phyloP scores from a whole-genome alignment of 257 asterid species.

The Solanum bulbocastanum region DNA sequence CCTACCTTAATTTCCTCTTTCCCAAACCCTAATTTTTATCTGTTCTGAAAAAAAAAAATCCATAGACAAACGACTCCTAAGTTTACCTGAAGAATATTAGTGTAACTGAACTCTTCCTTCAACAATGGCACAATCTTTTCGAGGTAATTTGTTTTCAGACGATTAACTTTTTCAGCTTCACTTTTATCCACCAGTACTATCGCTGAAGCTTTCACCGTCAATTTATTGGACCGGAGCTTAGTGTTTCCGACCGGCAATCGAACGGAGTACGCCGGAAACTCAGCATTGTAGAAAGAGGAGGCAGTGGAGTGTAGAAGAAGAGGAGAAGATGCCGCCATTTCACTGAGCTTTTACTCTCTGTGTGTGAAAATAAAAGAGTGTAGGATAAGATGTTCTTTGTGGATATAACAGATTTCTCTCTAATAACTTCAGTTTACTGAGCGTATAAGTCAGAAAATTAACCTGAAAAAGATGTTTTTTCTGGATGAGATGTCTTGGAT shows the following conservation, averaged over 20 bases:
- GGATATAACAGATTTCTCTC: not conserved
- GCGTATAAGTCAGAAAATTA: too few species aligned
- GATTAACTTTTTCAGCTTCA: conserved; percentile 55
- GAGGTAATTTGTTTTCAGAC: conserved; percentile 61
- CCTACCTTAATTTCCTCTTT: not conserved
- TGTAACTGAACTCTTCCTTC: conserved; percentile 75
- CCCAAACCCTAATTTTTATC: not conserved
- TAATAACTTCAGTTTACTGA: too few species aligned
- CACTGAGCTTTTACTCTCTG: not conserved
- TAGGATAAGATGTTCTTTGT: not conserved
- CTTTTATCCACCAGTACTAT: conserved; percentile 71
- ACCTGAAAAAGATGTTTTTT: too few species aligned
- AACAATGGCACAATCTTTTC: conserved; percentile 72
- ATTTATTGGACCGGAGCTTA: conserved; percentile 13
- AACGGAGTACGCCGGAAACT: conserved; percentile 20
- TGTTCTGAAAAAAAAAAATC: not conserved
- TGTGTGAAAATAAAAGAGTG: not conserved
- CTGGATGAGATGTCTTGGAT: too few species aligned
- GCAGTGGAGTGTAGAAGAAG: conserved; percentile 59
- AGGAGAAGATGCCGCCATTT: conserved; percentile 67
- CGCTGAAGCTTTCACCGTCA: conserved; percentile 52
- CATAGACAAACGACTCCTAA: not conserved
- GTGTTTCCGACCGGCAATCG: conserved; percentile 24
- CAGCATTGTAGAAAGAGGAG: conserved; percentile 44
- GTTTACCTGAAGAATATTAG: conserved; percentile 25